These are phyloP conservation scores for Chaetomium sp. DNA, from an alignment of 2,329 filamentous ascomycete species.

Conservation along the genomic window DNA sequence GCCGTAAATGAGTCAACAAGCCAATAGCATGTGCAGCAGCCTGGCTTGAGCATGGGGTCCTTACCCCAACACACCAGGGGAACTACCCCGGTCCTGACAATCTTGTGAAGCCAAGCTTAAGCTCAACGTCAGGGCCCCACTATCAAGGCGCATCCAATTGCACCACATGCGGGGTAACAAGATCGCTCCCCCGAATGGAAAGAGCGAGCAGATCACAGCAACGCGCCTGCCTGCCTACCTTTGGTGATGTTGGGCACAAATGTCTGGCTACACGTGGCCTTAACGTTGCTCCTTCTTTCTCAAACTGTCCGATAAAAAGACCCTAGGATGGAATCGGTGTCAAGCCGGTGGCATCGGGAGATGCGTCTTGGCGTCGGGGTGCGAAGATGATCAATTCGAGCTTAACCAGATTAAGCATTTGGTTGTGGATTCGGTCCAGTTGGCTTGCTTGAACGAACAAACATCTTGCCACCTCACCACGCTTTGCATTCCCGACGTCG, in stretches of 20 bases:
- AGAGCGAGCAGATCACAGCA: not conserved
- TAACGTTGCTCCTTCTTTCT: not conserved
- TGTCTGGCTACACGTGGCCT: not conserved
- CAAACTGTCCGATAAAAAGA: not conserved
- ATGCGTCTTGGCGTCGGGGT: not conserved
- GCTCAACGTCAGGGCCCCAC: slow-evolving; percentile 36
- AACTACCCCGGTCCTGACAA: slow-evolving; percentile 17
- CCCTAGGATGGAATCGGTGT: not conserved
- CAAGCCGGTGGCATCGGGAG: not conserved
- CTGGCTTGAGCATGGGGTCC: slow-evolving; percentile 15
- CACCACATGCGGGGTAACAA: slow-evolving; percentile 35
- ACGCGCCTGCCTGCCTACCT: not conserved
- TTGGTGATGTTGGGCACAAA: slow-evolving; percentile 4
- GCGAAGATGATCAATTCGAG: slow-evolving; percentile 1
- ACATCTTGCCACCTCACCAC: slow-evolving; percentile 6
- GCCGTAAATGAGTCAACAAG: not conserved
- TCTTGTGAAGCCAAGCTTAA: slow-evolving; percentile 26
- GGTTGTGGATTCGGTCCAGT: slow-evolving; percentile 6
- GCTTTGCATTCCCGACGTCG: not conserved
- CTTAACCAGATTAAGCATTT: slow-evolving; percentile 21
- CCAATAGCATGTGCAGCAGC: slow-evolving; percentile 29
- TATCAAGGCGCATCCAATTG: slow-evolving; percentile 17
- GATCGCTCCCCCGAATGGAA: not conserved
- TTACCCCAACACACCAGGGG: slow-evolving; percentile 23
- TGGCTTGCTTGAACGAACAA: not conserved